Evolutionary conservation across 257 asterid species (phyloP), one percentile per base, ranked within the genome.

Genomic region (Solanum sejunctum): DNA sequence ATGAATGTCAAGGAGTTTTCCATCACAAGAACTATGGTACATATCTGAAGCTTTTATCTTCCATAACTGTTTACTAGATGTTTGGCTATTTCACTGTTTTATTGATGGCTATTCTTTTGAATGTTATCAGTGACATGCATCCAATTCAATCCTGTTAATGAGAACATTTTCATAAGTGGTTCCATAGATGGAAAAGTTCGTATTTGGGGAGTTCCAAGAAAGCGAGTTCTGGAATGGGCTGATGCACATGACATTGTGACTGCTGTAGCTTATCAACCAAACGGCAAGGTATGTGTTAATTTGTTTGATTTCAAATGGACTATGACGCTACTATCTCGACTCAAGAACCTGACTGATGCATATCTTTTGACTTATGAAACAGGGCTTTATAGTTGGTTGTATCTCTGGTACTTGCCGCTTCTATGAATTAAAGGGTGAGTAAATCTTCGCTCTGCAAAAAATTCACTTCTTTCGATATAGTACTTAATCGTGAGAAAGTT

Each of bases 111-210:
- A 21, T 75, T 36, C 51, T 78, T 86, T 67, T 84, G 71, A 56
- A 79, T 26, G 20, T 41, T 32, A 90, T 60, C 94, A 95, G 99
- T 94, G 49, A 94, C 99, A 39, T 92, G 98, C 70, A 88, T 93
- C 84, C 98, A 95, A 51, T 95, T 95, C 90, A 92, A 95, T 86
- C 99, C 99, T 16, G 86, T 82, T 67, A 93, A 95, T 36, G 98
- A 95, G 80, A 89, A 87, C 85, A 82, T 85, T 88, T 95, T 95
- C 92, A 89, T 93, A 43, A 93, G 94, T 55, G 99, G 99, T 28
- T 94, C 93, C 72, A 91, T 94, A 6, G 99, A 95, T 82, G 98
- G 97, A n/a, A 94, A 92, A 89, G 94, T 92, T 85, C 92, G 98
- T 71, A 90, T 94, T 84, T 95, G 98, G 98, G 94, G 95, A 64